These are phyloP conservation scores for Calocybe gangraenosa DNA, from an alignment of 768 basidiomycete genomes.

Conservation along the genomic window DNA sequence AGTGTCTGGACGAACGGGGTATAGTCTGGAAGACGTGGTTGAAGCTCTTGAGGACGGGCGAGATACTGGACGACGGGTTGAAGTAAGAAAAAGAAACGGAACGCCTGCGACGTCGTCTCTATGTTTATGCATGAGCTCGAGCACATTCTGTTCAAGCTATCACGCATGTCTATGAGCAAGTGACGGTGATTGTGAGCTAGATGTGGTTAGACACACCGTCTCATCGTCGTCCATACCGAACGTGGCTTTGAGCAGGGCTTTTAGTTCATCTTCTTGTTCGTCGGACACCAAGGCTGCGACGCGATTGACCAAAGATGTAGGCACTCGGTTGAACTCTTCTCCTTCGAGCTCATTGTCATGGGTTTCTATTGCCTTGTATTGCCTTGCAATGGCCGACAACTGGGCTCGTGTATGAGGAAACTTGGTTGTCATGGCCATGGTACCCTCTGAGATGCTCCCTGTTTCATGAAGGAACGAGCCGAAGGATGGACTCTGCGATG, in stretches of 20 bases:
- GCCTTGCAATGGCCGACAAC: constrained; percentile 67
- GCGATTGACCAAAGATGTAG: constrained; percentile 58
- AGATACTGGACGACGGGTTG: constrained; percentile 73
- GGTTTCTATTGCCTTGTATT: constrained; percentile 58
- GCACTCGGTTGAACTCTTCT: constrained; percentile 50
- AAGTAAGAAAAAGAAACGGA: constrained; percentile 79
- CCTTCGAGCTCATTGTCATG: constrained; percentile 54
- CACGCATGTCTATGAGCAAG: constrained; percentile 8
- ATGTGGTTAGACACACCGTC: constrained; percentile 42
- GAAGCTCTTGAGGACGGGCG: constrained; percentile 80
- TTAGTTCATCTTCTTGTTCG: constrained; percentile 87
- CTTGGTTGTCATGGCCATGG: constrained; percentile 26
- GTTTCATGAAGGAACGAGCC: too few relatives aligned
- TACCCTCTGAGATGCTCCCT: too few relatives aligned
- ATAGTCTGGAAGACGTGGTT: constrained; percentile 54
- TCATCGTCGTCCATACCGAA: constrained; percentile 63
- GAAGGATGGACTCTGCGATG: too few relatives aligned
- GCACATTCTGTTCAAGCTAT: constrained; percentile 82
- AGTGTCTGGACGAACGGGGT: constrained; percentile 66
- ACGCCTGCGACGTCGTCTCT: constrained; percentile 80
- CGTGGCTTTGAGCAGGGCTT: constrained; percentile 63
- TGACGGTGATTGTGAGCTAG: too few relatives aligned
- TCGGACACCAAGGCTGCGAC: constrained; percentile 71
- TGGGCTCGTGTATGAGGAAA: constrained; percentile 85
- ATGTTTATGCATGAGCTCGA: constrained; percentile 96